Evolutionary conservation across 192 early-diverging fungal genomes (phyloP), one percentile per base, ranked within the genome.

Genomic region (Gamsiella multidivaricata): DNA sequence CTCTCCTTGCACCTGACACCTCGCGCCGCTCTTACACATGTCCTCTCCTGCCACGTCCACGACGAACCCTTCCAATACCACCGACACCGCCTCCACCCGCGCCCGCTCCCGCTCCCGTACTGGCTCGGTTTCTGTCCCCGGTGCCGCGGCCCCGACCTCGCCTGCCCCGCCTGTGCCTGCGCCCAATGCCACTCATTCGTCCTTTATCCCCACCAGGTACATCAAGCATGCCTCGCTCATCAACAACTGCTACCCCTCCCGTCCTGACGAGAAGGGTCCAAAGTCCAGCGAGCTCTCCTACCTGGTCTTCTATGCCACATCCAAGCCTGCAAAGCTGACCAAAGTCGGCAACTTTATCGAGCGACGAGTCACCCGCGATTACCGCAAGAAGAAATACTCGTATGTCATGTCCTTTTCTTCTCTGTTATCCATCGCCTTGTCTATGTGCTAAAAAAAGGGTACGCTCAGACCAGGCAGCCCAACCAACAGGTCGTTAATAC

Each of bases 301-400:
- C 58, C 85, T 98, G 49, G 84, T 94, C 10, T 96, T 93, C 82
- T 98, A 98, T 71, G 93, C 93, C 28, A 89, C 88, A 42, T 88
- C 91, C 52, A 91, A 94, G 69, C 95, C 95, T 3, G 91, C 92
- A 15, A 98, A 98, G 79, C 85, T 96, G 52, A 85, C 91, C 53
- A 98, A 98, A 79, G 93, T 96, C 39, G 96, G 95, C 63, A 80
- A 81, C 6, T 95, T 89, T 74, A 81, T 98, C 25, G 92, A 93
- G 56, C 89, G 87, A 65, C 87, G 90, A 67, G 85, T 89, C 14
- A 78, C 81, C 33, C 74, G 79, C 36, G 95, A 98, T 58, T 73
- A 90, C 45, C 72, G 82, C 56, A 90, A 89, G 62, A 80, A 80
- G 42, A 70, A 82, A 42, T 84, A 80, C 56, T 71, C 87, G 83